Evolutionary conservation across 73 alveolate species (phyloP), one percentile per base, ranked within the genome.

Genomic region (Effrenium voratum): DNA sequence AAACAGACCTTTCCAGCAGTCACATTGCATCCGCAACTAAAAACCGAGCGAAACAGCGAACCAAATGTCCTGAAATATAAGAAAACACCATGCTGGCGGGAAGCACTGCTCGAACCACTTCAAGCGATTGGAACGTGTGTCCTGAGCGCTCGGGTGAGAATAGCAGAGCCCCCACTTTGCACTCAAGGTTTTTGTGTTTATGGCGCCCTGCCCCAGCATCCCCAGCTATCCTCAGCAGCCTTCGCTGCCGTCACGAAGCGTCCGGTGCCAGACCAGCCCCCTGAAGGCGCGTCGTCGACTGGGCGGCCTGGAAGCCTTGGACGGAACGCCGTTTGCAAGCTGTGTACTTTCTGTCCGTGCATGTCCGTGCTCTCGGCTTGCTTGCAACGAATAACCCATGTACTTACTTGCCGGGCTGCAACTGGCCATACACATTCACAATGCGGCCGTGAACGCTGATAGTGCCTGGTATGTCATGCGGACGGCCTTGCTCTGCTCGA

Each of bases 231-330:
- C 94, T 86, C 83, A 41, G 82, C 94, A 28, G 94, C 94, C 60
- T 63, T 38, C 15, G 70, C 49, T 1, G 46, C 41, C 12, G 57
- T 57, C 38, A 66, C 96, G 60, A 68, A 88, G 36, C 96, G 96
- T n/a, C 82, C 47, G 22, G 96, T 57, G 41, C 86, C 59, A 22
- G 96, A 76, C 98, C 98, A 91, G 15, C 98, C 98, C 8, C 98
- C 91, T 16, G 88, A 44, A 22, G 98, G 98, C 50, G 98, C 98
- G 36, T 91, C 98, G 45, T 91, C 98, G 10, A 91, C 98, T 50
- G 98, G 98, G 47, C 91, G 60, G 22, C 98, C 98, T 1, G 98
- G 98, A 16, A 91, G 91, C 96, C 96, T 88, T 46, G 57, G 28
- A 38, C n/a, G n/a, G n/a, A n/a, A n/a, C n/a, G n/a, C n/a, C n/a